Percentiles rank a stretch among this genome's conserved stretches.
Conservation (phyloP, 2,329 filamentous ascomycete species). For the Penicillium polonicum region DNA sequence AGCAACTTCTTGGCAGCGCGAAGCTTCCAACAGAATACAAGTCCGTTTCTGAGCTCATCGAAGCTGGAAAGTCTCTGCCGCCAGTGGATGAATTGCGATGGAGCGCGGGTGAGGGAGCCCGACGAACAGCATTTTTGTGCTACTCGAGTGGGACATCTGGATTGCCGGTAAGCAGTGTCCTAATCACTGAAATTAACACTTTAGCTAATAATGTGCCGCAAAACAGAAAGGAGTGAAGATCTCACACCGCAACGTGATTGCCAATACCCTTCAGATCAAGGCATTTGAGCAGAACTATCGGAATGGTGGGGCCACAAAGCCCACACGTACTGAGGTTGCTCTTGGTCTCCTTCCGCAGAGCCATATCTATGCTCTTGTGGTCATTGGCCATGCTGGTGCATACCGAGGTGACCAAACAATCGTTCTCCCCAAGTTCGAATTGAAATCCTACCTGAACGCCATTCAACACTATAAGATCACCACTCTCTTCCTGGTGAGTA, state of each 20-base stretch:
- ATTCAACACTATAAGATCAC: slow-evolving; percentile 70
- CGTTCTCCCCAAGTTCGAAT: slow-evolving; percentile 71
- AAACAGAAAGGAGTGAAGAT: slow-evolving; percentile 78
- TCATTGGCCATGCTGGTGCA: slow-evolving; percentile 63
- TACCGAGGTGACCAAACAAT: slow-evolving; percentile 73
- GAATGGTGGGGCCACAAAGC: background rate
- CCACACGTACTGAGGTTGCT: slow-evolving; percentile 47
- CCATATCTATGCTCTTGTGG: slow-evolving; percentile 76
- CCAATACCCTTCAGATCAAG: slow-evolving; percentile 66
- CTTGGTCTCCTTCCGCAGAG: slow-evolving; percentile 76
- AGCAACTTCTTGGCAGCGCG: slow-evolving; percentile 50
- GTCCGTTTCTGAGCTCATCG: slow-evolving; percentile 65
- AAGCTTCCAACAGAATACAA: slow-evolving; percentile 52
- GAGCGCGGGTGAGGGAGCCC: slow-evolving; percentile 47
- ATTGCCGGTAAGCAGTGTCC: slow-evolving; percentile 57
- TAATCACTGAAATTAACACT: background rate
- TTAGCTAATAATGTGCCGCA: background rate
- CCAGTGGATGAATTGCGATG: slow-evolving; percentile 43
- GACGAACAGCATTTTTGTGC: slow-evolving; percentile 72
- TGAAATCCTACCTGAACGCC: slow-evolving; percentile 61
- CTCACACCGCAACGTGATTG: slow-evolving; percentile 74
- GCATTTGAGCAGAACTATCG: slow-evolving; percentile 49
- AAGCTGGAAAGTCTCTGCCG: slow-evolving; percentile 53
- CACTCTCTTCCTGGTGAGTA: slow-evolving; percentile 62
- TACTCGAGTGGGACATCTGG: slow-evolving; percentile 80